phyloP scores from a whole-genome alignment of 345 rosid species.

The Eucalyptus victrix region DNA sequence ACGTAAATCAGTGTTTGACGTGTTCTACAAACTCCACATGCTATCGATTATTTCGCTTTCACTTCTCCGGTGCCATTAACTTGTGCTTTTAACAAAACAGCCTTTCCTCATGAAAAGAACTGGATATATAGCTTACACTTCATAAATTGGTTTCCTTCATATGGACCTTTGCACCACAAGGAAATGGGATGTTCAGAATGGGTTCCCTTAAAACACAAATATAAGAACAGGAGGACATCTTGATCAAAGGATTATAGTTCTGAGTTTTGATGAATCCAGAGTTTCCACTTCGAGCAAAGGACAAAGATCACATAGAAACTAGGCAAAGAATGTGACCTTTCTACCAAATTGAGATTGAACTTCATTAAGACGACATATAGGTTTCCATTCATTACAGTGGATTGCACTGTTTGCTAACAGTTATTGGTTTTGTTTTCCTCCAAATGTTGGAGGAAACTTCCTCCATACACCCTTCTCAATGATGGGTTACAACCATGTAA shows the following conservation, averaged over 20 bases:
- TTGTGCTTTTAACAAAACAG: background rate
- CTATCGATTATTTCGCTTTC: background rate
- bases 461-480: background rate
- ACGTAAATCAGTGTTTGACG: background rate
- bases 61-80: background rate
- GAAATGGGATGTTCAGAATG: background rate
- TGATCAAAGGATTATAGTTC: background rate
- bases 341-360: background rate
- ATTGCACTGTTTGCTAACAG: background rate
- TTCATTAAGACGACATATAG: background rate
- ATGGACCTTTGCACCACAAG: background rate
- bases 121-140: background rate
- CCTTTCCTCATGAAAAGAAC: background rate
- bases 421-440: background rate
- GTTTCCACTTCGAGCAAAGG: background rate
- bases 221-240: background rate
- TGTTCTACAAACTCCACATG: background rate
- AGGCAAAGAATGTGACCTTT: background rate
- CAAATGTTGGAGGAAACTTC: background rate
- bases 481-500: background rate
- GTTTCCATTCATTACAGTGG: background rate
- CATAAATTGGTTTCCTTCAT: background rate
- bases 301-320: background rate
- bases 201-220: background rate
- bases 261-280: background rate